These are phyloP conservation scores for Rubus idaeus DNA, from an alignment of 306 rosid species.

Conservation along the genomic window DNA sequence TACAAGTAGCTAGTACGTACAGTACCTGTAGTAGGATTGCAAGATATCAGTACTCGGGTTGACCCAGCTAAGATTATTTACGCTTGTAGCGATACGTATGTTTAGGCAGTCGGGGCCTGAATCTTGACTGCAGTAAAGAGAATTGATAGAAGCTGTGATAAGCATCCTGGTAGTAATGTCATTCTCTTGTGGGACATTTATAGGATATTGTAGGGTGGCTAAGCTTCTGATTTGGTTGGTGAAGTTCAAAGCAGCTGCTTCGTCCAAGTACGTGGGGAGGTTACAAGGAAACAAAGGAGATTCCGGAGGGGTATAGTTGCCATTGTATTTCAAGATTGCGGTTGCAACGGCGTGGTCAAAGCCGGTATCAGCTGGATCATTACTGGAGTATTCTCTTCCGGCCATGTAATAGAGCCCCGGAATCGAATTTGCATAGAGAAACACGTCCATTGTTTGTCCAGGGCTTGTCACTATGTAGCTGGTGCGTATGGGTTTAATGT, in stretches of 20 bases:
- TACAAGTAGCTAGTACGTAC: too few relatives aligned
- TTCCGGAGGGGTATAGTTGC: neutral
- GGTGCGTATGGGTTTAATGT: neutral
- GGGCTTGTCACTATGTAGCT: neutral
- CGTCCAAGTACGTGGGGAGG: neutral
- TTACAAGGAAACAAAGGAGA: neutral
- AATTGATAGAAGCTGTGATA: neutral
- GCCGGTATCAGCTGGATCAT: neutral
- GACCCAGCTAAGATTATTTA: neutral
- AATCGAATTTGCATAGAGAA: neutral
- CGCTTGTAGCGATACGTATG: neutral
- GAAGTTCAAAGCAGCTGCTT: neutral
- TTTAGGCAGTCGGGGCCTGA: neutral
- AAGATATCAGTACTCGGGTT: neutral
- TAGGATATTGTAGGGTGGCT: neutral
- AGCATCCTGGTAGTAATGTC: neutral
- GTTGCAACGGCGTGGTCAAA: neutral
- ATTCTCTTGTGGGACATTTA: neutral
- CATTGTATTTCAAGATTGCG: neutral
- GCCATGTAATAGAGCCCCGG: neutral
- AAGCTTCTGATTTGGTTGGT: neutral
- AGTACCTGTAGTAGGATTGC: neutral
- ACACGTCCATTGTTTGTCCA: neutral
- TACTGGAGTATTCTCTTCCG: neutral
- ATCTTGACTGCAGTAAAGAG: neutral